phyloP scores from a whole-genome alignment of 306 rosid species.

The Pachyrhizus erosus region DNA sequence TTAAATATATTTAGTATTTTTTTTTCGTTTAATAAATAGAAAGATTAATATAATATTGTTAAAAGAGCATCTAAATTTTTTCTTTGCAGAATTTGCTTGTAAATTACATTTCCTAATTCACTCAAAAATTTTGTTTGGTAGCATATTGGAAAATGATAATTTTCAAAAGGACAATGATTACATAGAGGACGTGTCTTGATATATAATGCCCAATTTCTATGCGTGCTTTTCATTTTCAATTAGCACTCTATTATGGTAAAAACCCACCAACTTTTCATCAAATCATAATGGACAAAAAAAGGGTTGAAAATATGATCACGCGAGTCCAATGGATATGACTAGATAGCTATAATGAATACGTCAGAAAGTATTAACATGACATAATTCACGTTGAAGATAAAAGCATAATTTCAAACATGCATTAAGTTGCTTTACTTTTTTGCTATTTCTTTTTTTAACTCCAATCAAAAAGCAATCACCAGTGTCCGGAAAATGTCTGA shows the following conservation, averaged over 20 bases:
- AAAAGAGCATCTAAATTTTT: neutral
- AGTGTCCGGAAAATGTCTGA: neutral
- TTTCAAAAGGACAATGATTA: neutral
- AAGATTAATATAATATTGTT: neutral
- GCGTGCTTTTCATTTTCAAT: neutral
- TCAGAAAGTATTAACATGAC: slow-evolving; percentile 7
- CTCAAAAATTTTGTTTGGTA: neutral
- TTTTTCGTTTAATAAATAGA: neutral
- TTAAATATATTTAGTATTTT: neutral
- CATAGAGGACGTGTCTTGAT: neutral
- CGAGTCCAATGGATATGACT: neutral
- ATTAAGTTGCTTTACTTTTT: neutral
- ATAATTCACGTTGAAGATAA: neutral
- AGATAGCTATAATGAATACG: neutral
- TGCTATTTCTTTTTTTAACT: neutral
- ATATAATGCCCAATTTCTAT: neutral
- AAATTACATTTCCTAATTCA: neutral
- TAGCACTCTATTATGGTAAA: neutral
- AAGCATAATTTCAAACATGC: neutral
- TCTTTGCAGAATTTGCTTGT: neutral
- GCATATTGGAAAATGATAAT: neutral
- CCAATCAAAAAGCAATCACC: neutral
- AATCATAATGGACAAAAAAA: neutral
- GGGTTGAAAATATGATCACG: neutral
- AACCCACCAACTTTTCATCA: slow-evolving; percentile 18